Evolutionary conservation across 371 early-diverging fungal species (phyloP), one percentile per base, ranked within the genome.

Genomic region (Mortierella sp.): DNA sequence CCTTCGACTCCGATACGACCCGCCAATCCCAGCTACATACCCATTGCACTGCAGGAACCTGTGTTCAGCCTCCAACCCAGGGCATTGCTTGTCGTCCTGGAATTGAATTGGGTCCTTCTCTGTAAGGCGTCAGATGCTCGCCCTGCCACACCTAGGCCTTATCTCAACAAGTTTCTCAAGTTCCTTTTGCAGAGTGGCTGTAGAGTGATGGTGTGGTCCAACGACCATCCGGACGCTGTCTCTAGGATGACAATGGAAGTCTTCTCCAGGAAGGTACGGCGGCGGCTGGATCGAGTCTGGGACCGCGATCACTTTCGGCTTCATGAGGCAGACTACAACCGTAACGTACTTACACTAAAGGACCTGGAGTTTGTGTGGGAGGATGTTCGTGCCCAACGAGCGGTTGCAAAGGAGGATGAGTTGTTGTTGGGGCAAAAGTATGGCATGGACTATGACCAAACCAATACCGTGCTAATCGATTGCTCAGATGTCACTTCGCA

Each of bases 151-250:
- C n/a, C n/a, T n/a, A n/a, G n/a, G n/a, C 93, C 93, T 0, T 72
- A 83, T 55, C 66, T 89, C n/a, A 49, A 56, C 2, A 42, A 69
- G 4, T 92, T 93, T 50, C 61, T 92, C 32, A 53, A 80, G 8
- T 92, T 86, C 64, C 72, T 89, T 0, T 83, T 90, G 47, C 39
- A 69, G 14, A 11, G n/a, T n/a, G 63, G 86, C 59, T 93, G 87
- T 78, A 75, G 80, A 6, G 92, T 93, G 28, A 90, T 92, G 90
- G 79, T 93, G 6, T 93, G 93, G 93, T 91, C 91, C 42, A 90
- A 92, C 15, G 92, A 92, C 0, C 84, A 84, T 41, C 84, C 86
- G 0, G 55, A 60, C 0, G 89, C 83, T 26, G 89, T 93, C 1
- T 59, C 64, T 11, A 31, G 60, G 26, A 49, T 72, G 62, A 19